A percentile compares a stretch with the other conserved stretches of the same genome.
phyloP scores from a whole-genome alignment of 495 filamentous ascomycete genomes.

The Aspergillus ostianus region DNA sequence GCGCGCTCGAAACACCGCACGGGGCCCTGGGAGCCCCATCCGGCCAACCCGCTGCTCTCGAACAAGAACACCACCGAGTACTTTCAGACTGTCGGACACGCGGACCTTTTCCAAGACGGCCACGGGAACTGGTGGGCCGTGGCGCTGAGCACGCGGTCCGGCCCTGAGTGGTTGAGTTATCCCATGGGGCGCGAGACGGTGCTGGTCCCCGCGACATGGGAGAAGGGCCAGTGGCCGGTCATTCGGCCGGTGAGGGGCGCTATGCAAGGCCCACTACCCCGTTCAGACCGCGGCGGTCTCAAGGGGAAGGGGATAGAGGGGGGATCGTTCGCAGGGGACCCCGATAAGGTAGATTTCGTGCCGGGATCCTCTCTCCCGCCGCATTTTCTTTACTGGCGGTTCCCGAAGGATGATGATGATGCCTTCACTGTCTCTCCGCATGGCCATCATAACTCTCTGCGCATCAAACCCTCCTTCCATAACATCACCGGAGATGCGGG shows the following conservation, averaged over 20 bases:
- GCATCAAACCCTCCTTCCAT: conserved; percentile 9
- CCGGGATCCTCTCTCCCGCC: conserved; percentile 7
- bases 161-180: conserved; percentile 35
- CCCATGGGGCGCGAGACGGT: conserved; percentile 62
- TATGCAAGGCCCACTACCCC: conserved; percentile 8
- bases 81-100: conserved; percentile 41
- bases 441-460: conserved; percentile 12
- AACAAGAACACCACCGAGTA: conserved; percentile 44
- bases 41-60: conserved; percentile 54
- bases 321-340: background rate
- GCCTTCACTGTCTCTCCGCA: conserved; percentile 8
- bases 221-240: conserved; percentile 25
- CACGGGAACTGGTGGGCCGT: conserved; percentile 54
- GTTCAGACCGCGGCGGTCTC: background rate
- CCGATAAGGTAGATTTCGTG: conserved; percentile 13
- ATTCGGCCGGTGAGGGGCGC: conserved; percentile 27
- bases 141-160: conserved; percentile 45
- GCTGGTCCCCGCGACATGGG: conserved; percentile 53
- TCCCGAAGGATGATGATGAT: conserved; percentile 7
- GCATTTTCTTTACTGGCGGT: conserved; percentile 18
- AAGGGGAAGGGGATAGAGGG: background rate
- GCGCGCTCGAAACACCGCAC: conserved; percentile 48
- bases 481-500: conserved; percentile 3
- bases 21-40: conserved; percentile 55
- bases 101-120: conserved; percentile 42